Conservation (phyloP, 2,329 filamentous ascomycete genomes). For the Cordyceps sp. region DNA sequence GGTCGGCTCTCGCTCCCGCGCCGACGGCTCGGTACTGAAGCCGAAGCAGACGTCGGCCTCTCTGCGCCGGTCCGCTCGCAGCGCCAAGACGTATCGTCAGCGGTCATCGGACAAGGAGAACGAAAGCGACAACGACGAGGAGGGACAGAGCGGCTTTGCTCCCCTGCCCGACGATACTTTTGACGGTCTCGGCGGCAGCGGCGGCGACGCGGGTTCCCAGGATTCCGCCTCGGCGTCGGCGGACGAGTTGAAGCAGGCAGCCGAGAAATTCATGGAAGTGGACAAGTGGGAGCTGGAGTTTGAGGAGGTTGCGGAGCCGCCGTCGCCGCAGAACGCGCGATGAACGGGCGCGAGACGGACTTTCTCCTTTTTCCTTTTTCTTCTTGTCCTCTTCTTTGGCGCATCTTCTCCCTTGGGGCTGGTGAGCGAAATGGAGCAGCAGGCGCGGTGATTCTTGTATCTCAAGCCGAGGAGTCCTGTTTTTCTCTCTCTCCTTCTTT, state of each 20-base stretch:
- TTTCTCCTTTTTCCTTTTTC: no score
- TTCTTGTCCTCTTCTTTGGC: no score
- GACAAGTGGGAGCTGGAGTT: conserved; percentile 53
- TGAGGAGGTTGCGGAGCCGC: conserved; percentile 42
- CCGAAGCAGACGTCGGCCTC: conserved; percentile 8
- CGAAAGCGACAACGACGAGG: conserved; percentile 18
- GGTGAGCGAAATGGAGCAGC: no score
- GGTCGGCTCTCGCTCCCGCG: conserved; percentile 2
- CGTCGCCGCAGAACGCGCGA: conserved; percentile 33
- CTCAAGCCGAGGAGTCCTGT: no score
- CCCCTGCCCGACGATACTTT: conserved; percentile 29
- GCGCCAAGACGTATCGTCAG: conserved; percentile 30
- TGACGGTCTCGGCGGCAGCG: conserved; percentile 13
- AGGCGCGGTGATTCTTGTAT: no score
- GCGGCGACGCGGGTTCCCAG: conserved; percentile 15
- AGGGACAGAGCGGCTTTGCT: conserved; percentile 21
- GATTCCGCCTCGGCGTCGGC: conserved; percentile 19
- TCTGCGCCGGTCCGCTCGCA: conserved; percentile 8
- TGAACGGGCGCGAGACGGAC: no score
- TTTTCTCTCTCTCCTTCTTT: no score
- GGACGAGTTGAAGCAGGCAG: conserved; percentile 40
- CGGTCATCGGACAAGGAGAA: conserved; percentile 42
- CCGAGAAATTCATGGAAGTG: conserved; percentile 50
- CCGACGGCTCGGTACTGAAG: conserved; percentile 8
- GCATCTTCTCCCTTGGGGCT: no score